Evolutionary conservation across 129 eudicot species (phyloP), one percentile per base, ranked within the genome.

Genomic region (Centella asiatica): DNA sequence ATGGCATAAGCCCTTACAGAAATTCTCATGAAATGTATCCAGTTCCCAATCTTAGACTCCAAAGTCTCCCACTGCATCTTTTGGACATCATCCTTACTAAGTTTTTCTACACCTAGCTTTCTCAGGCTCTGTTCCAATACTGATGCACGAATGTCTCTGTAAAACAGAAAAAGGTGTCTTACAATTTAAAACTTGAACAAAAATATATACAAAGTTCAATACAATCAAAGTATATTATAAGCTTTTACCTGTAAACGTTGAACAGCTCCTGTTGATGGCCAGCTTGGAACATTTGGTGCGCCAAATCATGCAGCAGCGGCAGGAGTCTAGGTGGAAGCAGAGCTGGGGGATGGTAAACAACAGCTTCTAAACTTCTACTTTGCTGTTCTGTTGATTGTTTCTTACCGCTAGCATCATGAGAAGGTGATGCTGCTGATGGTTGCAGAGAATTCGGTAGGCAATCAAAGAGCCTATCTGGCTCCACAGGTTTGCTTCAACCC

Each of bases 21-120:
- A 73, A 90, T 90, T 20, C 95, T 76, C 87, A 90, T 82, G 48
- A 72, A 81, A 68, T 83, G 94, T 52, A 90, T 87, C 97, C 97
- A 90, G 65, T 84, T 84, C 60, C 97, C 97, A 48, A 90, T 90
- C 76, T 90, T 90, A 49, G 95, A 85, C 82, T 90, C 97, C 69
- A 90, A 67, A 66, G 73, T 82, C 68, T 90, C 97, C 97, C 97
- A 90, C 64, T 77, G 95, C 97, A 90, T 84, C 81, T 64, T 90
- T 56, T 90, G 97, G 26, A 90, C 97, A 65, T 90, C 97, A 13
- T 90, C 97, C 78, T 86, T 90, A 62, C 81, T 64, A 47, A 90
- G 94, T 64, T 72, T 87, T 76, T 90, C 97, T 22, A 86, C 94
- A 53, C 95, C 97, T 59, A 90, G 78, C 80, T 90, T 86, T 56